Conservation (phyloP, 2,329 filamentous ascomycete species). For the Trichoderma semiorbis region DNA sequence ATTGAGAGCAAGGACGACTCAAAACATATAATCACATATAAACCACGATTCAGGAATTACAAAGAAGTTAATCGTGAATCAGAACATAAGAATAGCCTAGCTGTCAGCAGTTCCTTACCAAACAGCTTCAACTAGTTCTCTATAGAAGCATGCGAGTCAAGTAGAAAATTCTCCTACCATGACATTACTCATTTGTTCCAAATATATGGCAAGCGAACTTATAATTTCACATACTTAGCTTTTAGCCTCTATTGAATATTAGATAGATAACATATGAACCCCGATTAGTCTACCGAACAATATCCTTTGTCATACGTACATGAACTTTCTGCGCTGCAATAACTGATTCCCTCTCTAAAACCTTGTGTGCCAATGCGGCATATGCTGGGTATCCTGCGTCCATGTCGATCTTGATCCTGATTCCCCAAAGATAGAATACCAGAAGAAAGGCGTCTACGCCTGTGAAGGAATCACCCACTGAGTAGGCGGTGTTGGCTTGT, state of each 20-base stretch:
- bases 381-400: not conserved
- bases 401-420: not conserved
- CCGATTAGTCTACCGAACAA: not conserved
- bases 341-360: not conserved
- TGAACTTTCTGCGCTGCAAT: not conserved
- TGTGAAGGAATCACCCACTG: not conserved
- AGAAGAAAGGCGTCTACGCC: slow-evolving; percentile 1
- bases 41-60: not conserved
- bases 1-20: not conserved
- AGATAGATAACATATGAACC: not conserved
- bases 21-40: not conserved
- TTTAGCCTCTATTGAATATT: not conserved
- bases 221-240: not conserved
- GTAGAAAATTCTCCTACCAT: no score
- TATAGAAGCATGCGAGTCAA: accelerated
- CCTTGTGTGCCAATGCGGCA: not conserved
- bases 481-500: not conserved
- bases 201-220: no score
- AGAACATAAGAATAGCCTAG: not conserved
- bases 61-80: not conserved
- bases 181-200: no score
- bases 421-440: not conserved
- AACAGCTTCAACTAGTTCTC: not conserved
- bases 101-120: not conserved
- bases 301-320: not conserved